Conservation (phyloP, 768 basidiomycete genomes). For the Daedaleopsis nitida region DNA sequence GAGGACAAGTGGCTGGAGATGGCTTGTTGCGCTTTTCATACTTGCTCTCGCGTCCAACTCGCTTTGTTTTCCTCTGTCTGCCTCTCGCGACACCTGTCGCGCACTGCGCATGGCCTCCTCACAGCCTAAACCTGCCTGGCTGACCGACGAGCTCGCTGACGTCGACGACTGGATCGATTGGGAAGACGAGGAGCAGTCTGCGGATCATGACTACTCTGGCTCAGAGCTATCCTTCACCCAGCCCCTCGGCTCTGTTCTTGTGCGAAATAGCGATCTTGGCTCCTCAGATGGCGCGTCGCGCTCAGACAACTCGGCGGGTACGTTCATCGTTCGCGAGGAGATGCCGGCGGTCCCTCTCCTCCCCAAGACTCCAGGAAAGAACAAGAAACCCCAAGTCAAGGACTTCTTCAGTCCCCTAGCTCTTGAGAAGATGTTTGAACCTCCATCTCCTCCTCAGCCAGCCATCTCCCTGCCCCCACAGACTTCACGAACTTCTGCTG, state of each 20-base stretch:
- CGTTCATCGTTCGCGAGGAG: constrained; percentile 77
- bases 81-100: not conserved
- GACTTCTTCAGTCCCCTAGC: constrained; percentile 88
- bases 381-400: constrained; percentile 64
- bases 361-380: constrained; percentile 65
- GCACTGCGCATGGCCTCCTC: constrained; percentile 2
- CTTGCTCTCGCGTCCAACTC: not conserved
- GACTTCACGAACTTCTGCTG: constrained; percentile 15
- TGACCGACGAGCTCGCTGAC: constrained; percentile 87
- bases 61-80: not conserved
- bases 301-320: constrained; percentile 51
- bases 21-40: not conserved
- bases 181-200: constrained; percentile 43
- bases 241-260: constrained; percentile 55
- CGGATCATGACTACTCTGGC: constrained; percentile 30
- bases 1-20: not conserved
- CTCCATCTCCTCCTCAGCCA: constrained; percentile 72
- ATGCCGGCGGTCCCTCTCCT: constrained; percentile 54
- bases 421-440: constrained; percentile 91
- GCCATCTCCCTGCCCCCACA: constrained; percentile 4
- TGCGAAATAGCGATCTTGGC: constrained; percentile 34
- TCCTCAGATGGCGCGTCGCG: constrained; percentile 26
- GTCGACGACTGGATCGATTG: constrained; percentile 77
- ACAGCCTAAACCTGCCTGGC: constrained; percentile 64
- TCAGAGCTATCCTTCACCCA: constrained; percentile 40